phyloP scores from a whole-genome alignment of 805 yeast species.

The Ogataea parapolymorpha region DNA sequence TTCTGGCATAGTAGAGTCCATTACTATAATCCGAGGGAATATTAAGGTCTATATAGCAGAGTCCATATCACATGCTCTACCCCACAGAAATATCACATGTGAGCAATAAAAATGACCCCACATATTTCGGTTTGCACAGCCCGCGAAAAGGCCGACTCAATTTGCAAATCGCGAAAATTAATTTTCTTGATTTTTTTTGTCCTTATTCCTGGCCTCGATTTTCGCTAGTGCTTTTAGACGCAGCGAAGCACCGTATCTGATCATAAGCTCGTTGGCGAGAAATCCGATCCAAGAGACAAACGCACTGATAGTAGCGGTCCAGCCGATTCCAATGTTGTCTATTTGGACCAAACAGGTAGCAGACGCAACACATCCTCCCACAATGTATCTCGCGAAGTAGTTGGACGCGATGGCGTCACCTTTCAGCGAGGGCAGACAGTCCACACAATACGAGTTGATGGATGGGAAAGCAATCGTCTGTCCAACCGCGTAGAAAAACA shows the following conservation, averaged over 20 bases:
- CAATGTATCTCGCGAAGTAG: constrained; percentile 45
- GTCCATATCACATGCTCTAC: constrained; percentile 9
- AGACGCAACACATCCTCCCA: constrained; percentile 49
- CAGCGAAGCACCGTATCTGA: constrained; percentile 39
- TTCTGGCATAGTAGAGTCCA: constrained; percentile 32
- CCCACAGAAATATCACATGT: constrained; percentile 13
- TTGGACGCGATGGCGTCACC: constrained; percentile 58
- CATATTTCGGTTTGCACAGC: constrained; percentile 5
- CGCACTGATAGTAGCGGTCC: constrained; percentile 52
- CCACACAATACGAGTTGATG: constrained; percentile 56
- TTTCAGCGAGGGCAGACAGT: constrained; percentile 49
- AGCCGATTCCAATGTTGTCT: constrained; percentile 50
- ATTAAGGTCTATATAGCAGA: neutral
- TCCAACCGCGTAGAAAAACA: constrained; percentile 47
- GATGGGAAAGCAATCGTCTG: constrained; percentile 53
- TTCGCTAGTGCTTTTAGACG: constrained; percentile 23
- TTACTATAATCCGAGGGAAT: constrained; percentile 14
- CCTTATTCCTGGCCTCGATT: constrained; percentile 4
- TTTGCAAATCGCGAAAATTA: neutral
- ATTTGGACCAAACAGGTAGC: constrained; percentile 47
- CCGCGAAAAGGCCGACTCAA: neutral
- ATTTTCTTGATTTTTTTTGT: neutral
- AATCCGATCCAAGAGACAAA: constrained; percentile 39
- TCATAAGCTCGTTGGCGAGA: constrained; percentile 31
- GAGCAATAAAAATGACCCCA: constrained; percentile 7